These are phyloP conservation scores for Eucalyptus erythrocorys DNA, from an alignment of 345 rosid genomes.

Conservation along the genomic window DNA sequence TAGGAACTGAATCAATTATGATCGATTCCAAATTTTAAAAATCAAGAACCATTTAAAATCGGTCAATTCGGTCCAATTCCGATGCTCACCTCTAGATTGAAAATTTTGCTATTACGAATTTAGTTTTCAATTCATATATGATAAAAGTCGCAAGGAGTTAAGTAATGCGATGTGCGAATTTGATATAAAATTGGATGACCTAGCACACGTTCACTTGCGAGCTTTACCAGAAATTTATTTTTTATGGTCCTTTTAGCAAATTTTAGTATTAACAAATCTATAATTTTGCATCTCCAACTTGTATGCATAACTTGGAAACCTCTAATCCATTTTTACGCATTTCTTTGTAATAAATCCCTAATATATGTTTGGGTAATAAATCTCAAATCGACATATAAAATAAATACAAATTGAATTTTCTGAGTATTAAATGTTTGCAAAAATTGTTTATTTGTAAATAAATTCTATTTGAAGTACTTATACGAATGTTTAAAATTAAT, in stretches of 20 bases:
- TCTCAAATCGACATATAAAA: too few species aligned
- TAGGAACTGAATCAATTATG: fast-evolving
- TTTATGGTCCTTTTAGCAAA: background rate
- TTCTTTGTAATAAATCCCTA: background rate
- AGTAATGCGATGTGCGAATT: too few species aligned
- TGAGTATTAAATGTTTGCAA: too few species aligned
- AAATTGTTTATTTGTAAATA: too few species aligned
- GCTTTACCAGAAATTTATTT: background rate
- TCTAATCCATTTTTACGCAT: background rate
- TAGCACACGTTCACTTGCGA: background rate
- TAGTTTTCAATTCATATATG: background rate
- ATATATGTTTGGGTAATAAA: too few species aligned
- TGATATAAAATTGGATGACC: background rate
- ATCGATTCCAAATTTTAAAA: background rate
- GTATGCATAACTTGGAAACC: background rate
- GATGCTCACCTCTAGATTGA: fast-evolving
- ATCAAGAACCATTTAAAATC: fast-evolving
- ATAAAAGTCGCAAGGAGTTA: too few species aligned
- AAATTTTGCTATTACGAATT: too few species aligned
- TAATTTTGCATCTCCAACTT: background rate
- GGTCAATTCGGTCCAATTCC: fast-evolving
- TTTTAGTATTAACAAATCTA: background rate
- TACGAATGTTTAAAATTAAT: too few species aligned
- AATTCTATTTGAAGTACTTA: too few species aligned
- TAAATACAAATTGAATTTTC: too few species aligned